phyloP scores from a whole-genome alignment of 2,329 filamentous ascomycete species.

The Pseudogymnoascus destructans region DNA sequence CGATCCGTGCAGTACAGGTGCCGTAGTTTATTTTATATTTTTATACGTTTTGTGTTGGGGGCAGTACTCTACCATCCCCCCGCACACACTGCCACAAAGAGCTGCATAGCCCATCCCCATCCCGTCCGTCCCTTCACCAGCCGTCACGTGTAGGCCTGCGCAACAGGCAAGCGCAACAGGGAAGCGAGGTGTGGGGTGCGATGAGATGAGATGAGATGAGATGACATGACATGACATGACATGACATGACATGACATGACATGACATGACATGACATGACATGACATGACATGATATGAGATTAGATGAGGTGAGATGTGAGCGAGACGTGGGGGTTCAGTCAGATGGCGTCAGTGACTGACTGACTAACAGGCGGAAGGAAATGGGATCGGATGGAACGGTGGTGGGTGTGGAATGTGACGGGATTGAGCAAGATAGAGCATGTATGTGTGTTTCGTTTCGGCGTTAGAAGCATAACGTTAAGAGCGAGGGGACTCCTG shows the following conservation, averaged over 20 bases:
- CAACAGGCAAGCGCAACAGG: neutral
- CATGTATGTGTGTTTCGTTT: neutral
- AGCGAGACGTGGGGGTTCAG: neutral
- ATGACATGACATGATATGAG: too few relatives aligned
- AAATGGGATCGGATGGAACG: neutral
- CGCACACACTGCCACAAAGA: neutral
- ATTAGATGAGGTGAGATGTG: too few relatives aligned
- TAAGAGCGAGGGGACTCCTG: too few relatives aligned
- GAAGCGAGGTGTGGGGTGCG: too few relatives aligned
- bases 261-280: too few relatives aligned
- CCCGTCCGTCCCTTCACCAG: neutral
- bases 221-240: too few relatives aligned
- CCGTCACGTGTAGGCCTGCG: neutral
- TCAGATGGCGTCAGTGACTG: neutral
- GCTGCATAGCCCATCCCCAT: neutral
- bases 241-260: too few relatives aligned
- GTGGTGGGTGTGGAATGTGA: neutral
- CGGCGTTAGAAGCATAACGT: slow-evolving; percentile 1
- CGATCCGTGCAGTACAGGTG: neutral
- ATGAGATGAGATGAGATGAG: too few relatives aligned
- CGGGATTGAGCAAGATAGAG: neutral
- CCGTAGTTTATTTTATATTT: neutral
- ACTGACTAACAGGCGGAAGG: neutral
- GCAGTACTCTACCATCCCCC: neutral
- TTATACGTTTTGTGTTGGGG: neutral